Evolutionary conservation across 352 stramenopile species (phyloP).

Genomic region (Pythium brachiatum): DNA sequence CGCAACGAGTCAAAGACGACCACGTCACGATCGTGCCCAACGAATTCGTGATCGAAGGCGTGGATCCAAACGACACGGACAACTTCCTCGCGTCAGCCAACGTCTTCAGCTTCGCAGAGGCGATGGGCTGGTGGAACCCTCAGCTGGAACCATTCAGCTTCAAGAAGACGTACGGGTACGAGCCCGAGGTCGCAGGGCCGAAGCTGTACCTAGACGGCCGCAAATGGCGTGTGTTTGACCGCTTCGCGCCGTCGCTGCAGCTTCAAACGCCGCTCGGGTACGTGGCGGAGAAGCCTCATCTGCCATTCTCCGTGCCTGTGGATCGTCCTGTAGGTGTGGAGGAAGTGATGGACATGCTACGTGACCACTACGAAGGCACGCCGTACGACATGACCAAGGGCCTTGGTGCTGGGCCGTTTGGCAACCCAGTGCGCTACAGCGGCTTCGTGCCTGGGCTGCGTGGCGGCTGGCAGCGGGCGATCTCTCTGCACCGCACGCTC

Average conservation of each 20-base stretch:
- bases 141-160: slow-evolving; percentile 57
- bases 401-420: slow-evolving; percentile 86
- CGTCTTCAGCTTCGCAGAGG: slow-evolving; percentile 74
- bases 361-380: slow-evolving; percentile 91
- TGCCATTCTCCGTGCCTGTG: slow-evolving; percentile 86
- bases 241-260: slow-evolving; percentile 72
- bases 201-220: slow-evolving; percentile 74
- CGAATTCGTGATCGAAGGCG: slow-evolving; percentile 91
- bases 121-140: slow-evolving; percentile 85
- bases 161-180: slow-evolving; percentile 62
- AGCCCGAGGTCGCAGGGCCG: slow-evolving; percentile 40
- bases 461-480: slow-evolving; percentile 86
- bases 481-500: slow-evolving; percentile 90
- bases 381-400: slow-evolving; percentile 86
- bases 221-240: slow-evolving; percentile 87
- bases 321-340: slow-evolving; percentile 54
- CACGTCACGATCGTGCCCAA: slow-evolving; percentile 92
- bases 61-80: slow-evolving; percentile 75
- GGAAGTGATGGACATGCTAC: slow-evolving; percentile 82
- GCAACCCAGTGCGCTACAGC: slow-evolving; percentile 32
- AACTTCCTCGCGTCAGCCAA: slow-evolving; percentile 89
- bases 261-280: slow-evolving; percentile 59
- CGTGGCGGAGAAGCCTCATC: slow-evolving; percentile 59
- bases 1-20: slow-evolving; percentile 89
- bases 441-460: slow-evolving; percentile 43